These are phyloP conservation scores for Medicago truncatula DNA, from an alignment of 306 rosid genomes.

Conservation along the genomic window DNA sequence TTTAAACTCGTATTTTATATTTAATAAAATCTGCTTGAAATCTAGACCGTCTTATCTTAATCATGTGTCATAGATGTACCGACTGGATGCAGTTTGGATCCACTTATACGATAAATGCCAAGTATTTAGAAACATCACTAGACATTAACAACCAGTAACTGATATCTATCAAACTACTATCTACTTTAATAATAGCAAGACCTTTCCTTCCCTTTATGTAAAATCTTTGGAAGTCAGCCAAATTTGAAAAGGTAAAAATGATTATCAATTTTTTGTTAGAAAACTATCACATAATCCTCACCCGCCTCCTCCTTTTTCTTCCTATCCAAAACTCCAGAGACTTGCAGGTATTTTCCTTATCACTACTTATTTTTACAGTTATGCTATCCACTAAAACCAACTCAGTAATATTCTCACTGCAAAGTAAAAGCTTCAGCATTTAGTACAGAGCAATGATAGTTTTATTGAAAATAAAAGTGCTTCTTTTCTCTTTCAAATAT, in stretches of 20 bases:
- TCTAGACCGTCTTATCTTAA: too few relatives aligned
- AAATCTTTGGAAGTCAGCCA: too few relatives aligned
- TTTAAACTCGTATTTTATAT: neutral
- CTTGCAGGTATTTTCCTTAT: neutral
- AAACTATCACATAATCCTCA: neutral
- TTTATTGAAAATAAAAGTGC: slow-evolving; percentile 42
- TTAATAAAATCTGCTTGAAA: neutral
- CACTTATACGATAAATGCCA: neutral
- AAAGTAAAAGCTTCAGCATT: slow-evolving; percentile 9
- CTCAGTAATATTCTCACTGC: slow-evolving; percentile 7
- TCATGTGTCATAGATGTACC: neutral
- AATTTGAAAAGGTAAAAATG: too few relatives aligned
- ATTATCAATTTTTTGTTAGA: too few relatives aligned
- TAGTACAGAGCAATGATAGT: neutral
- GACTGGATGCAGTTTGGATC: neutral
- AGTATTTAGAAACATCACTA: neutral
- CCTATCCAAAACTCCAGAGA: neutral
- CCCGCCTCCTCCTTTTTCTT: neutral
- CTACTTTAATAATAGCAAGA: neutral
- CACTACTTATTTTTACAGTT: neutral
- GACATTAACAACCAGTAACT: too few relatives aligned
- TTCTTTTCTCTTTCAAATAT: slow-evolving; percentile 36
- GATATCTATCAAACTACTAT: neutral
- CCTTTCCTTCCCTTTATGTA: neutral
- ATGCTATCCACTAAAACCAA: neutral